phyloP scores from a whole-genome alignment of 2,329 filamentous ascomycete species.

The Xylaria sp. region DNA sequence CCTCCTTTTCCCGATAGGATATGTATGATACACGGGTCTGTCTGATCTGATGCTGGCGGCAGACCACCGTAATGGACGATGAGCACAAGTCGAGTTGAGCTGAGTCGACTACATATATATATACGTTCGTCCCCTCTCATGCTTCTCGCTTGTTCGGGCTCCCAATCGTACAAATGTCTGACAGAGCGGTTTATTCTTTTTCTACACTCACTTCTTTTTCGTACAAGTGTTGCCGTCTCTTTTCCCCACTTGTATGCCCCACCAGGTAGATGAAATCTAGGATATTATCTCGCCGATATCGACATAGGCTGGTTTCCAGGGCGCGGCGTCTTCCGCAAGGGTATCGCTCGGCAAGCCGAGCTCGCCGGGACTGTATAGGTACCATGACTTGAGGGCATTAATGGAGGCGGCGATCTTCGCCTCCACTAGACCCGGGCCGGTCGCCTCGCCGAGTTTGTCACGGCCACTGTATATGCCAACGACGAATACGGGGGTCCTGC shows the following conservation, averaged over 20 bases:
- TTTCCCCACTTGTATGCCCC: neutral
- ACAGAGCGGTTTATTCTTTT: conserved; percentile 17
- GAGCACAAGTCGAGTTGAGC: conserved; percentile 11
- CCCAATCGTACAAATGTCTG: conserved; percentile 29
- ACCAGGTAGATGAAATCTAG: conserved; percentile 25
- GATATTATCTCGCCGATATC: conserved; percentile 77
- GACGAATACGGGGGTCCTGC: conserved; percentile 88
- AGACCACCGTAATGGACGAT: conserved; percentile 14
- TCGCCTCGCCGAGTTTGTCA: conserved; percentile 93
- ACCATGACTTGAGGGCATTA: conserved; percentile 91
- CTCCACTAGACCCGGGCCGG: conserved; percentile 79
- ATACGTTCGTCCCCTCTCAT: neutral
- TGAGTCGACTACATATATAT: conserved; percentile 6
- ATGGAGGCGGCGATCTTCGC: conserved; percentile 84
- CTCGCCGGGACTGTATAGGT: conserved; percentile 85
- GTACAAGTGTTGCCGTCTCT: conserved; percentile 21
- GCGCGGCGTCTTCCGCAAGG: conserved; percentile 68
- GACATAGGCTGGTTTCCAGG: conserved; percentile 75
- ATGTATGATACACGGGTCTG: conserved; percentile 31
- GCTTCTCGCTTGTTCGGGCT: conserved; percentile 14
- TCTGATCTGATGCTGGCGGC: conserved; percentile 14
- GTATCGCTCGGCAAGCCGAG: conserved; percentile 77
- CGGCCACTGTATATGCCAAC: conserved; percentile 93
- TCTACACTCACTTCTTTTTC: conserved; percentile 25
- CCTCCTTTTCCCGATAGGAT: conserved; percentile 18